Evolutionary conservation across 2,329 filamentous ascomycete genomes (phyloP), one percentile per base, ranked within the genome.

Genomic region (Sarocladium kiliense): DNA sequence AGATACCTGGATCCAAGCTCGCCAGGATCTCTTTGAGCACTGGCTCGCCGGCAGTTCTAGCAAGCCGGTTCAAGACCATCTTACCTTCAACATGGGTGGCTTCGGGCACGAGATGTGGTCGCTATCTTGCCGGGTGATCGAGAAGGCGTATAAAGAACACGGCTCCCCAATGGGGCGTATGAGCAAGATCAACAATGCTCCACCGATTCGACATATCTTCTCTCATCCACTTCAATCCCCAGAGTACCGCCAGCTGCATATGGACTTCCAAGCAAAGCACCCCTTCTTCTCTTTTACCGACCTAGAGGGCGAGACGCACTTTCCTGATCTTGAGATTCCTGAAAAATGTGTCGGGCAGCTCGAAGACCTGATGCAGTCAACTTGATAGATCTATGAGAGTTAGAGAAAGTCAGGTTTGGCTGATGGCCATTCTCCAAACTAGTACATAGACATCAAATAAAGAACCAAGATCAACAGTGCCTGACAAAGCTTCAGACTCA

Each of bases 311-410:
- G 47, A 51, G 27, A 51, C 47, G 6, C 47, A 51, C 19, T 51
- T 51, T 18, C 47, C 47, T 9, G 47, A 51, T 51, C 47, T 51
- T 12, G 47, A 51, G 30, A 51, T 51, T 23, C 47, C 47, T 3
- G 27, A 51, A 14, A 51, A 36, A 16, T 51, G 47, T 36, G 47
- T 51, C 27, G 27, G 36, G 10, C 27, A 51, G 30, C 3, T 51
- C 4, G 47, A 51, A 18, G 47, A 34, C 18, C 7, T 51, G 47
- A 51, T 51, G 5, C 18, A 36, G n/a, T 4, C 12, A 47, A n/a
- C 44, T 47, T 4, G 18, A 30, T 7, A 49, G 18, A 23, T 10
- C 6, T n/a, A 10, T 6, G 42, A 5, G 42, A 25, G 42, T 21
- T 25, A 25, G 19, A 49, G 12, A 12, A 12, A 12, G 6, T 6